phyloP scores from a whole-genome alignment of 2,329 filamentous ascomycete genomes.

The Pezizomycotina sp. region DNA sequence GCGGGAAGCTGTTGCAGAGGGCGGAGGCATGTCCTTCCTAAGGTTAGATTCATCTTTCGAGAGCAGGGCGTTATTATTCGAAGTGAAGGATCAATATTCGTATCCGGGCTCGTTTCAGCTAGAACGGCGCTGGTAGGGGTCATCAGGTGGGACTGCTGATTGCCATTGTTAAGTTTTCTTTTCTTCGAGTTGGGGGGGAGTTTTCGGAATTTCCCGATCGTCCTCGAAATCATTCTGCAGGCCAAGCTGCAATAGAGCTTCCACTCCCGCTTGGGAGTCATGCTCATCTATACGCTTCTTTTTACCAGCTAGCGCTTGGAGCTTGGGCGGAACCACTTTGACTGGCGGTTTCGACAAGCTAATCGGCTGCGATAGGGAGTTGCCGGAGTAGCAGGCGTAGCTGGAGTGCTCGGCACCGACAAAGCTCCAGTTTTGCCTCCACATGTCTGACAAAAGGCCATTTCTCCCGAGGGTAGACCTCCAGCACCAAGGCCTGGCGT shows the following conservation, averaged over 20 bases:
- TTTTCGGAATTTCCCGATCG: too few relatives aligned
- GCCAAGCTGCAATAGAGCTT: conserved; percentile 24
- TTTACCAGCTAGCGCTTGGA: conserved; percentile 12
- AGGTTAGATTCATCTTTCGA: too few relatives aligned
- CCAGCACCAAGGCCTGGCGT: conserved; percentile 27
- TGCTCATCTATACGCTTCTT: conserved; percentile 18
- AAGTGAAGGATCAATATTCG: too few relatives aligned
- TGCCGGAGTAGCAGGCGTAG: conserved; percentile 19
- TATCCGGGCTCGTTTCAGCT: too few relatives aligned
- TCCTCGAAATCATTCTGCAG: too few relatives aligned
- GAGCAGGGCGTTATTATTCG: too few relatives aligned
- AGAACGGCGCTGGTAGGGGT: too few relatives aligned
- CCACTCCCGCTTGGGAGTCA: conserved; percentile 21
- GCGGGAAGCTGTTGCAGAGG: too few relatives aligned
- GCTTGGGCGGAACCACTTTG: conserved; percentile 13
- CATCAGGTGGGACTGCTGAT: too few relatives aligned
- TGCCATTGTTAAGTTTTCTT: too few relatives aligned
- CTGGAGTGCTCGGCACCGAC: conserved; percentile 21
- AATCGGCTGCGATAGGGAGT: conserved; percentile 10
- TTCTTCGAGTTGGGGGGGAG: too few relatives aligned
- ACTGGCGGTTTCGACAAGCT: conserved; percentile 17
- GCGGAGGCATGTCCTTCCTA: too few relatives aligned
- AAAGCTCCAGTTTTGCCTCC: conserved; percentile 31
- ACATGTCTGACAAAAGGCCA: conserved; percentile 28
- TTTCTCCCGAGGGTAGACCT: conserved; percentile 25